These are phyloP conservation scores for Chondrus crispus DNA, from an alignment of 23 red algal species.

Conservation along the genomic window DNA sequence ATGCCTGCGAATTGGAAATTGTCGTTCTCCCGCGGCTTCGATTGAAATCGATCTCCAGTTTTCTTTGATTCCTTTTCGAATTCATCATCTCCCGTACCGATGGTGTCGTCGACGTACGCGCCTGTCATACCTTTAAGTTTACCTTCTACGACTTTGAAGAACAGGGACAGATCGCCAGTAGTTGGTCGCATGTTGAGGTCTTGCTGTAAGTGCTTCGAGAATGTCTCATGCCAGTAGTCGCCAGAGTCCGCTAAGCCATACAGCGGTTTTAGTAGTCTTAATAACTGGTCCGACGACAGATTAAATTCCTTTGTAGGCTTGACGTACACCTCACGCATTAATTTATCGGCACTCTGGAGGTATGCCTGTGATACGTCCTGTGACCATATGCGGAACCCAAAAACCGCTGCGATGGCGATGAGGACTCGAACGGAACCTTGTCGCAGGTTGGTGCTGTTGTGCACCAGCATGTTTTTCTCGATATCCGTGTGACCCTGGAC, in stretches of 20 bases:
- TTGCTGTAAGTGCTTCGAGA: background rate
- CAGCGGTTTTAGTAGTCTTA: slow-evolving; percentile 1
- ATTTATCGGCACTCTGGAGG: background rate
- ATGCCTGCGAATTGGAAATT: background rate
- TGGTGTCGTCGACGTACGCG: slow-evolving; percentile 17
- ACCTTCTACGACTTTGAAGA: slow-evolving; percentile 11
- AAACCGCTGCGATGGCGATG: background rate
- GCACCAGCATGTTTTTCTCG: background rate
- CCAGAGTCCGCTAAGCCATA: slow-evolving; percentile 7
- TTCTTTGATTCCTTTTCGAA: background rate
- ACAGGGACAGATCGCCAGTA: background rate
- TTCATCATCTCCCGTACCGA: background rate
- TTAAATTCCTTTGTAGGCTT: background rate
- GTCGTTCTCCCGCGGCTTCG: background rate
- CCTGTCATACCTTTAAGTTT: background rate
- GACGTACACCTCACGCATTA: background rate
- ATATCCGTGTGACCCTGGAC: slow-evolving; percentile 1
- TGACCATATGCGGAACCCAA: slow-evolving; percentile 23
- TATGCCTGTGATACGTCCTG: slow-evolving; percentile 11
- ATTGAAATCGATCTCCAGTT: background rate
- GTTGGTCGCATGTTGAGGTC: background rate
- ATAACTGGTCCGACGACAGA: background rate
- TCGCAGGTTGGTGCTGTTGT: background rate
- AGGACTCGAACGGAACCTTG: background rate
- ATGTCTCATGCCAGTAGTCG: slow-evolving; percentile 2